Conservation (phyloP, 345 rosid species). For the Linum trigynum region DNA sequence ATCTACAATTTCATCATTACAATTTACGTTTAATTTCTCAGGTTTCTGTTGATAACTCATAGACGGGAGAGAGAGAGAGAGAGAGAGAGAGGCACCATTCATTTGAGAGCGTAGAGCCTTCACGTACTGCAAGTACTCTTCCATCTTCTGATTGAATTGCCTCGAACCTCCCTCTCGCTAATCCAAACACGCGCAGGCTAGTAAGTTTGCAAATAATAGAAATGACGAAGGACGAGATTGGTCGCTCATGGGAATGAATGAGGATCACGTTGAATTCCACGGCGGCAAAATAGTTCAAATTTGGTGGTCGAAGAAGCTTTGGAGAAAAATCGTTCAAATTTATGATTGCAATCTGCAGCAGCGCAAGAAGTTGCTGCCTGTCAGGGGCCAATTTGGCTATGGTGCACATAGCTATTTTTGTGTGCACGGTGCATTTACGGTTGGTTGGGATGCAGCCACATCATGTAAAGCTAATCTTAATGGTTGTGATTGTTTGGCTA, state of each 20-base stretch:
- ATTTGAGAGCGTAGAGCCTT: slow-evolving; percentile 69
- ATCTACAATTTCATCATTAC: slow-evolving; percentile 24
- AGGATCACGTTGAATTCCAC: not conserved
- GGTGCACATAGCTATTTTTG: no score
- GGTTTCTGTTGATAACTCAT: not conserved
- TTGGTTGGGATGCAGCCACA: no score
- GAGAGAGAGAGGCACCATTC: slow-evolving; percentile 35
- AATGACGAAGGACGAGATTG: not conserved
- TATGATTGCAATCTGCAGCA: no score
- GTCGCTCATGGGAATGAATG: not conserved
- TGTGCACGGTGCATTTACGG: no score
- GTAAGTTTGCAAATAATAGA: not conserved
- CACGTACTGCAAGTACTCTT: slow-evolving; percentile 73
- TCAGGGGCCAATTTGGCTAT: no score
- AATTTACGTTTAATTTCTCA: not conserved
- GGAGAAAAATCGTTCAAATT: not conserved
- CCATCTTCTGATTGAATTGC: slow-evolving; percentile 35
- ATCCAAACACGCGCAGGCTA: no score
- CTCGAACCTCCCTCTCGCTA: not conserved
- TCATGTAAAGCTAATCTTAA: no score
- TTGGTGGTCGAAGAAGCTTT: not conserved
- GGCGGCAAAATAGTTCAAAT: not conserved
- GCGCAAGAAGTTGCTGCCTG: no score
- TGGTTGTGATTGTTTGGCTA: no score
- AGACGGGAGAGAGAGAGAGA: not conserved